These are phyloP conservation scores for Acanthochlamys bracteata DNA, from an alignment of 106 monocot species.

Conservation along the genomic window DNA sequence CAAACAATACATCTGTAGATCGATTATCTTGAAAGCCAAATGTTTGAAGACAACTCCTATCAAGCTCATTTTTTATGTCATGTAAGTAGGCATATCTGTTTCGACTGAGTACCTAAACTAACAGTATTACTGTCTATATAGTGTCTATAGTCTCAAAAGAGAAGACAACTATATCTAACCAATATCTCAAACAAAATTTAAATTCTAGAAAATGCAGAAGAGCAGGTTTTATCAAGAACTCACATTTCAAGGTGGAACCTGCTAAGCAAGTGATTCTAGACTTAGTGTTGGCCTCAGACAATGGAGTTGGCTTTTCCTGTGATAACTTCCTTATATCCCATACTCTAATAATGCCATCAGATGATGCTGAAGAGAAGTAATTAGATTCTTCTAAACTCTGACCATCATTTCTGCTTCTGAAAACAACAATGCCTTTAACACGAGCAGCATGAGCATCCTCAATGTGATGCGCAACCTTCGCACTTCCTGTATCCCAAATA, in stretches of 20 bases:
- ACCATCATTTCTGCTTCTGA: conserved; percentile 23
- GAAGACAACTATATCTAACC: too few species aligned
- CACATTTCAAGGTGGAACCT: conserved; percentile 65
- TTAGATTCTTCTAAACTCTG: conserved; percentile 32
- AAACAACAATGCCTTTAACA: conserved; percentile 78
- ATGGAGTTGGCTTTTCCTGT: conserved; percentile 34
- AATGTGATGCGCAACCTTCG: conserved; percentile 62
- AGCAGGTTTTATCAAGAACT: conserved; percentile 30
- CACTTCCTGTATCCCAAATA: conserved; percentile 77
- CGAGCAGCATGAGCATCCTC: conserved; percentile 66
- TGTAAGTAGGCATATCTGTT: too few species aligned
- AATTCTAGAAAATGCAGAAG: too few species aligned
- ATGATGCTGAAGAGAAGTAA: conserved; percentile 73
- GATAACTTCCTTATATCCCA: conserved; percentile 77
- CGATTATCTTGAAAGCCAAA: too few species aligned
- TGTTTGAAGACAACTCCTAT: too few species aligned
- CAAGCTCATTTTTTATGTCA: too few species aligned
- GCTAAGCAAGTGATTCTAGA: conserved; percentile 90
- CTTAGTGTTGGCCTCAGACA: conserved; percentile 74
- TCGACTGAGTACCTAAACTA: too few species aligned
- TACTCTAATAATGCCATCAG: conserved; percentile 73
- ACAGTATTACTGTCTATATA: too few species aligned
- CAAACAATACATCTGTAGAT: too few species aligned
- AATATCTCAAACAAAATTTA: too few species aligned
- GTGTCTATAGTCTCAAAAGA: too few species aligned